A percentile compares a stretch with the other conserved stretches of the same genome.
Evolutionary conservation across 345 rosid genomes (phyloP).

Genomic region (Laguncularia racemosa): DNA sequence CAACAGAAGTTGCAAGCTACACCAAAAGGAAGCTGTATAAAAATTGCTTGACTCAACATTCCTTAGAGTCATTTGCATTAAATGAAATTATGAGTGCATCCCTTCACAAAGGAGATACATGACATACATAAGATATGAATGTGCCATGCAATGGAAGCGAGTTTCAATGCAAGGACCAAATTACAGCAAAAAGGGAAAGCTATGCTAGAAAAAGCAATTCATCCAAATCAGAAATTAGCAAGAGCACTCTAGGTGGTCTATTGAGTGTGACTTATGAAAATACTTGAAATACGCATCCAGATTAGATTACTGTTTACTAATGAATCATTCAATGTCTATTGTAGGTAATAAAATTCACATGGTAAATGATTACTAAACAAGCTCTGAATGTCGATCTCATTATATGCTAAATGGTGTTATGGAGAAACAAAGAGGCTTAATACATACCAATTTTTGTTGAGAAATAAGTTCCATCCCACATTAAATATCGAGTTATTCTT

Average conservation of each 20-base stretch:
- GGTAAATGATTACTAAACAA: constrained; percentile 27
- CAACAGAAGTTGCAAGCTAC: constrained; percentile 4
- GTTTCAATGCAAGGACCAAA: constrained; percentile 19
- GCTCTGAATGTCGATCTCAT: constrained; percentile 13
- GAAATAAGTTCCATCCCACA: too few species aligned
- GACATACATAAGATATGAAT: constrained; percentile 32
- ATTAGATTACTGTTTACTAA: too few species aligned
- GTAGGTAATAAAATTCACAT: constrained; percentile 24
- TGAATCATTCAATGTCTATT: too few species aligned
- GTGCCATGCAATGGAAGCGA: constrained; percentile 32
- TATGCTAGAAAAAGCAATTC: too few species aligned
- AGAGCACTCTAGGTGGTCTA: too few species aligned
- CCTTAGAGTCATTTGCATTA: constrained; percentile 56
- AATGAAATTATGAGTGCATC: constrained; percentile 45
- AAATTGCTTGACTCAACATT: constrained; percentile 24
- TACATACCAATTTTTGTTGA: too few species aligned
- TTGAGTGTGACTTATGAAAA: too few species aligned
- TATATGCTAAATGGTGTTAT: constrained; percentile 33
- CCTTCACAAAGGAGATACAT: constrained; percentile 36
- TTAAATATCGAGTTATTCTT: too few species aligned
- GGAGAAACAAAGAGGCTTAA: constrained; percentile 43
- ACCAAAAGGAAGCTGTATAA: constrained; percentile 21
- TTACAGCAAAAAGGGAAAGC: background rate
- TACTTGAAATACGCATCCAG: too few species aligned
- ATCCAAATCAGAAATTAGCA: too few species aligned